Evolutionary conservation across 78 protist genomes (phyloP), one percentile per base, ranked within the genome.

Genomic region (Diacronema lutheri): DNA sequence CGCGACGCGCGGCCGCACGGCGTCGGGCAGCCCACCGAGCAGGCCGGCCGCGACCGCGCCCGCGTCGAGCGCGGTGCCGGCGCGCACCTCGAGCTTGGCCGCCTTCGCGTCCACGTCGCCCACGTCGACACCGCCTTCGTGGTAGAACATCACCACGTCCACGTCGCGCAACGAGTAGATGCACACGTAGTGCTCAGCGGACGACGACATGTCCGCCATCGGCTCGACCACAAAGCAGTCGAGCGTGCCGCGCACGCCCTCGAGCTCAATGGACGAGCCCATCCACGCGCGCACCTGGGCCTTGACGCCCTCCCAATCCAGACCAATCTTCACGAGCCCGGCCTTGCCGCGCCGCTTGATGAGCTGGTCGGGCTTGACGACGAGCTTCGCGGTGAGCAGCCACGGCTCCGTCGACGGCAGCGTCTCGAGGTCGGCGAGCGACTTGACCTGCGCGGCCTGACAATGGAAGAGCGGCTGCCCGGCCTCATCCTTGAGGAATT

Each of bases 361-460:
- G 86, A 95, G 91, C 81, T 74, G 85, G 79, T 95, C 97, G 12
- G 97, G 97, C 81, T 95, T 95, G 40, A 86, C 97, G 25, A 95
- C 97, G 46, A 93, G 85, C 62, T 89, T 86, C 14, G 61, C 40
- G 31, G 40, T 44, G 4, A 14, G 31, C 35, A 92, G 73, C 93
- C 93, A 92, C 25, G 84, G 60, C 61, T 92, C 66, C 41, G 58
- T 38, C 25, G 33, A 37, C 37, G 46, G 41, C 85, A 37, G 85
- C 16, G 35, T 66, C 65, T 84, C 66, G 76, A 83, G 64, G 19
- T 38, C 86, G 26, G 11, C 46, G 46, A 73, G 58, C 26, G 33
- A 33, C 65, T 73, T 73, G 55, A 50, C 50, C 58, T 73, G 80
- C n/a, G 44, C 14, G 33, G 57, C 14, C 14, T 69, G 44, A 12